Base-by-base conservation (phyloP, 2,329 filamentous ascomycete genomes). In the Endocalyx cinctus region DNA sequence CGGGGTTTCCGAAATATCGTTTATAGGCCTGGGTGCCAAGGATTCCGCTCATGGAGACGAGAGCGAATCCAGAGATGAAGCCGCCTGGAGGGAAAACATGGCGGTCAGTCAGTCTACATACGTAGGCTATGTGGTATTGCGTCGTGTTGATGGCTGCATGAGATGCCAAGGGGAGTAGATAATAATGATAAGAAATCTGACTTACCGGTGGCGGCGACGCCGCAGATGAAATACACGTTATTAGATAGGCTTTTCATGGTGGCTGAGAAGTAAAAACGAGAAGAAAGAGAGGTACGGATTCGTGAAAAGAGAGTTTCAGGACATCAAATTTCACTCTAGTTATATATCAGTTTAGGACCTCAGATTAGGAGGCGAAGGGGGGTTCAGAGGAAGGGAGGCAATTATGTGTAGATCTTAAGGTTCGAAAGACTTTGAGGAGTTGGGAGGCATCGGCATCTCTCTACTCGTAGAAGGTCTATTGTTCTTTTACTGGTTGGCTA, bases 51-150 rank as follows among this genome's bases (percentile, higher is more conserved):
- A 87, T 86, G 27, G 79, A 84, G 35, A 74, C 77, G 49, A 88
- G 86, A 60, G 88, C 84, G 54, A 88, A 88, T 47, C 84, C 85
- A 51, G 88, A 87, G 17, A 87, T 66, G 16, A 74, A 77, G 54
- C 82, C 82, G 46, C 82, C 82, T 64, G 69, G 17, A 34, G 15
- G n/a, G 10, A 5, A 6, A 10, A 26, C 4, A 27, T 16, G 6
- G 17, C n/a, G n/a, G n/a, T n/a, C n/a, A n/a, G n/a, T n/a, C n/a
- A n/a, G n/a, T n/a, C n/a, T n/a, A n/a, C n/a, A n/a, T n/a, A n/a
- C n/a, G n/a, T n/a, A n/a, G n/a, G n/a, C n/a, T n/a, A n/a, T n/a
- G n/a, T n/a, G n/a, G n/a, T n/a, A n/a, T n/a, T n/a, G n/a, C n/a
- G n/a, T n/a, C n/a, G n/a, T n/a, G 16, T 33, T 25, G 33, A 25